Evolutionary conservation across 495 filamentous ascomycete genomes (phyloP).

Genomic region (Penicillium fimorum): DNA sequence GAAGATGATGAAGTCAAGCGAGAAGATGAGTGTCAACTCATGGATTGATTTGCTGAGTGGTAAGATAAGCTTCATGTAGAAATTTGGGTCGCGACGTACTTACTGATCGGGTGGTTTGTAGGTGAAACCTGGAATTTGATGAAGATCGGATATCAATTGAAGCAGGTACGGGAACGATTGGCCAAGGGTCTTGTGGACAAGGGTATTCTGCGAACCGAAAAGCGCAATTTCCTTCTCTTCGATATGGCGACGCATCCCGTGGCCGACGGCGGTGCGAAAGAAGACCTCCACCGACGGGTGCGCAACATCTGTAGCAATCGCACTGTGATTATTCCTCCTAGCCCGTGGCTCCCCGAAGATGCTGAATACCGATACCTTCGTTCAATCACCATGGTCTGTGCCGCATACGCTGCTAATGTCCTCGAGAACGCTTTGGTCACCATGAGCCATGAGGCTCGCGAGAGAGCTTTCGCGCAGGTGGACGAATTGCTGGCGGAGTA

Average conservation of each 20-base stretch:
- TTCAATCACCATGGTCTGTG: constrained; percentile 94
- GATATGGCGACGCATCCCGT: constrained; percentile 99
- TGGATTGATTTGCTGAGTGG: constrained; percentile 99
- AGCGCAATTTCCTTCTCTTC: constrained; percentile 98
- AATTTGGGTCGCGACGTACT: constrained; percentile 1
- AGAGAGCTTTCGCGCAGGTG: constrained; percentile 92
- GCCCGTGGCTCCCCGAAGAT: constrained; percentile 87
- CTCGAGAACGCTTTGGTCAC: constrained; percentile 94
- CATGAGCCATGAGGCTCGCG: constrained; percentile 88
- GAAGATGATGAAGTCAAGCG: constrained; percentile 99
- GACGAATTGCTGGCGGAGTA: constrained; percentile 95
- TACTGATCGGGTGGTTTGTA: constrained; percentile 40
- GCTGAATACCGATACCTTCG: constrained; percentile 89
- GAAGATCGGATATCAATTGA: constrained; percentile 99
- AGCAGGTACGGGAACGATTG: constrained; percentile 96
- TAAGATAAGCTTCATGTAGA: constrained; percentile 37
- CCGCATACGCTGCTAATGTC: constrained; percentile 96
- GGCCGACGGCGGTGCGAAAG: constrained; percentile 93
- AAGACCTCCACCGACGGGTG: constrained; percentile 90
- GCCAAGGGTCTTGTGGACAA: constrained; percentile 99
- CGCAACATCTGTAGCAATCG: constrained; percentile 89
- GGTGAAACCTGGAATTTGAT: constrained; percentile 99
- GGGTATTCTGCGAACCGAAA: constrained; percentile 96
- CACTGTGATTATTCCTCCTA: constrained; percentile 82
- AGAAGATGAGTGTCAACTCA: constrained; percentile 98